Evolutionary conservation across 2,329 filamentous ascomycete species (phyloP).

Genomic region (Beauveria australis): DNA sequence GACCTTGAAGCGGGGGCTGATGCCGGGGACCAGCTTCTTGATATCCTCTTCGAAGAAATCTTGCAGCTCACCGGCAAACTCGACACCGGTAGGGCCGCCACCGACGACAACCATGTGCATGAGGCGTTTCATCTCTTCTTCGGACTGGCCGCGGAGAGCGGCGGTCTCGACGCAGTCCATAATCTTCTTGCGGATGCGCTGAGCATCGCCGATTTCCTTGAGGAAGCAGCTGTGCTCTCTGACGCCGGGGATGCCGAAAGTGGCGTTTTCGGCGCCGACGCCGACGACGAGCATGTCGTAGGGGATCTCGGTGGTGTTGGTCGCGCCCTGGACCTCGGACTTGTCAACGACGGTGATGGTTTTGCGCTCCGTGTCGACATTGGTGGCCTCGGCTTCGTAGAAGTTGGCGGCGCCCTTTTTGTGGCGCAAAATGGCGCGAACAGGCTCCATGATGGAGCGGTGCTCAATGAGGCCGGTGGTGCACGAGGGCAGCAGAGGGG

Average conservation of each 20-base stretch:
- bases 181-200: slow-evolving; percentile 94
- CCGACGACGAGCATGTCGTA: slow-evolving; percentile 98
- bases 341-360: slow-evolving; percentile 84
- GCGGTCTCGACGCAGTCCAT: slow-evolving; percentile 99
- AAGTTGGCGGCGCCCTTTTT: slow-evolving; percentile 91
- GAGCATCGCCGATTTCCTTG: slow-evolving; percentile 95
- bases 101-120: slow-evolving; percentile 97
- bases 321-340: slow-evolving; percentile 82
- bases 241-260: slow-evolving; percentile 94
- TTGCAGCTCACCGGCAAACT: slow-evolving; percentile 96
- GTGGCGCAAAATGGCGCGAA: slow-evolving; percentile 89
- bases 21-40: slow-evolving; percentile 95
- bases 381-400: slow-evolving; percentile 96
- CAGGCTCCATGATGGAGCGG: slow-evolving; percentile 98
- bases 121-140: slow-evolving; percentile 83
- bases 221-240: slow-evolving; percentile 94
- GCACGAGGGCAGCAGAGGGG: slow-evolving; percentile 91
- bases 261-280: slow-evolving; percentile 96
- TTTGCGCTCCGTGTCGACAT: slow-evolving; percentile 88
- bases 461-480: slow-evolving; percentile 97
- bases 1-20: slow-evolving; percentile 90
- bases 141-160: slow-evolving; percentile 90
- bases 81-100: slow-evolving; percentile 91
- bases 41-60: slow-evolving; percentile 99
- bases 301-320: slow-evolving; percentile 75